A percentile compares a stretch with the other conserved stretches of the same genome.
Evolutionary conservation across 495 filamentous ascomycete species (phyloP).

Genomic region (Penicillium cosmopolitanum): DNA sequence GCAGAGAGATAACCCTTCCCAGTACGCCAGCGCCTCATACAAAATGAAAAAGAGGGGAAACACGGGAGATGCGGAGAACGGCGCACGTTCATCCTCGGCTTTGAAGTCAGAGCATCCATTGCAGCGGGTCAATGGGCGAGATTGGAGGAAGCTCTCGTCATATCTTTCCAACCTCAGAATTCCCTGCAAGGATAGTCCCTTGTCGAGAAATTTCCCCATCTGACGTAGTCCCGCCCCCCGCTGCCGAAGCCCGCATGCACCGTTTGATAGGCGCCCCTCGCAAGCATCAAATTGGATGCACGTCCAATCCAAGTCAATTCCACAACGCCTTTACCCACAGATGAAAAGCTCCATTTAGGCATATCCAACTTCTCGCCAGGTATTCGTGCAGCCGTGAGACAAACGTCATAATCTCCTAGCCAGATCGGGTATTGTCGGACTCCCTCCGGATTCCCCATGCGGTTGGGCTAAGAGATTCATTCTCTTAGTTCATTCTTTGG

Average conservation of each 20-base stretch:
- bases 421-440: conserved; percentile 7
- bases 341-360: not conserved
- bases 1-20: not conserved
- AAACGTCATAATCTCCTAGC: conserved; percentile 4
- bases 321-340: not conserved
- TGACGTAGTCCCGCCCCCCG: not conserved
- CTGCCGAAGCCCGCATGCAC: not conserved
- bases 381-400: not conserved
- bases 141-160: conserved; percentile 4
- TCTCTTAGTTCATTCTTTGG: not conserved
- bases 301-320: not conserved
- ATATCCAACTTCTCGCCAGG: not conserved
- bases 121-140: not conserved
- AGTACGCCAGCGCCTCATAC: not conserved
- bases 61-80: conserved; percentile 5
- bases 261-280: not conserved
- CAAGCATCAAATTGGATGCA: not conserved
- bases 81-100: conserved; percentile 8
- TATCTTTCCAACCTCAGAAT: not conserved
- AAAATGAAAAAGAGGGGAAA: conserved; percentile 6
- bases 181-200: not conserved
- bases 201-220: not conserved
- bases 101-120: conserved; percentile 1
- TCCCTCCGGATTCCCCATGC: conserved; percentile 1
- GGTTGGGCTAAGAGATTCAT: not conserved